These are phyloP conservation scores for Nicotiana knightiana DNA, from an alignment of 257 asterid genomes.

Conservation along the genomic window DNA sequence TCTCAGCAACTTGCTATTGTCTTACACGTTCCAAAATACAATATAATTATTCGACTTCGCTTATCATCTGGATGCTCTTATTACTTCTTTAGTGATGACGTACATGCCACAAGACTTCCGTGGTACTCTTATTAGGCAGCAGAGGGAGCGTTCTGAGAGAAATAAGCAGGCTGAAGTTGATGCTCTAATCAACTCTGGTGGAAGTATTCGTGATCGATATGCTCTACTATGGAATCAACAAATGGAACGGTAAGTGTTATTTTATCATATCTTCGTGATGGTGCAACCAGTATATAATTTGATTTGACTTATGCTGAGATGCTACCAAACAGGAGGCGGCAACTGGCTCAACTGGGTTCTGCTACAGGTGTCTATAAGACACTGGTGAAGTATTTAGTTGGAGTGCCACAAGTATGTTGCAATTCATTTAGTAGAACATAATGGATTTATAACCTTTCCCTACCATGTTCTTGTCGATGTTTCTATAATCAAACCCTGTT, in stretches of 20 bases:
- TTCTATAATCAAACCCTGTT: background rate
- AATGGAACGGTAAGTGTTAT: conserved; percentile 67
- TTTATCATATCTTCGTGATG: conserved; percentile 2
- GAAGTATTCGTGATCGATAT: conserved; percentile 79
- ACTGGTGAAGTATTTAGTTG: conserved; percentile 89
- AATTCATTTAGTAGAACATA: conserved; percentile 11
- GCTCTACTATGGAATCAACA: conserved; percentile 89
- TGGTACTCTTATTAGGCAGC: conserved; percentile 90
- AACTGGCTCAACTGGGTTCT: conserved; percentile 94
- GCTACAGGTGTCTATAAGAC: conserved; percentile 98
- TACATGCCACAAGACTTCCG: conserved; percentile 99
- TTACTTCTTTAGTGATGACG: conserved; percentile 67
- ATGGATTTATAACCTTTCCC: background rate
- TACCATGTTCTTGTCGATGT: background rate
- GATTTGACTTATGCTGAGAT: background rate
- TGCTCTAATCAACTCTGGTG: conserved; percentile 73
- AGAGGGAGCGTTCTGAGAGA: conserved; percentile 97
- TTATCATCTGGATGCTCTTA: background rate
- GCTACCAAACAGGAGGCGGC: conserved; percentile 66
- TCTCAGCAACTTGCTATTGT: background rate
- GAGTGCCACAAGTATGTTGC: conserved; percentile 85
- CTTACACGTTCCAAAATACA: background rate
- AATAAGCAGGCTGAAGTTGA: conserved; percentile 85
- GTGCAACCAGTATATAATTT: background rate
- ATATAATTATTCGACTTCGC: background rate